Evolutionary conservation across 371 early-diverging fungal genomes (phyloP).

Genomic region (Conidiobolus incongruus): DNA sequence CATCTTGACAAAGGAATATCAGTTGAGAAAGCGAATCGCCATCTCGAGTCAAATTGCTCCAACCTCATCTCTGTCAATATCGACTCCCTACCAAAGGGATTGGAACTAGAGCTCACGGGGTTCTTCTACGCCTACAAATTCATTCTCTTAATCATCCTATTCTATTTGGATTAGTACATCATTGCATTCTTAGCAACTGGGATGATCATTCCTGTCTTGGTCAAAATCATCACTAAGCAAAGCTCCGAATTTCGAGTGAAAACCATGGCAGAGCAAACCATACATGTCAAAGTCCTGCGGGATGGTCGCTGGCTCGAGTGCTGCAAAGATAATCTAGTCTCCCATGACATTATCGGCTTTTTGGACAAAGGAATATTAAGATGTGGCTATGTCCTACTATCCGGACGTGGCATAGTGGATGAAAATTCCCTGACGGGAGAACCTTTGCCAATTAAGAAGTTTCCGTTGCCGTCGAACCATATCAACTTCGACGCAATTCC

Average conservation of each 20-base stretch:
- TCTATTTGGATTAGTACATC: constrained; percentile 53
- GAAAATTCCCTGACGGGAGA: no score
- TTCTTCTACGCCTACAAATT: no score
- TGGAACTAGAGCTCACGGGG: no score
- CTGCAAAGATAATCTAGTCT: constrained; percentile 30
- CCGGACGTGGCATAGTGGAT: no score
- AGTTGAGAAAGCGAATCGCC: constrained; percentile 20
- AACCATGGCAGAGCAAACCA: constrained; percentile 38
- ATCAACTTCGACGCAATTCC: no score
- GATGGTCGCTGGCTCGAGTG: constrained; percentile 24
- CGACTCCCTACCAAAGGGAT: no score
- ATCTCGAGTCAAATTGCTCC: constrained; percentile 36
- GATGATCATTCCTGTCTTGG: constrained; percentile 36
- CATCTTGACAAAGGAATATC: constrained; percentile 23
- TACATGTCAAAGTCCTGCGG: no score
- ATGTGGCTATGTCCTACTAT: no score
- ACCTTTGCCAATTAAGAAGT: no score
- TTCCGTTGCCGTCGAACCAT: no score
- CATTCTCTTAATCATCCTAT: constrained; percentile 47
- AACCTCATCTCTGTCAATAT: constrained; percentile 44
- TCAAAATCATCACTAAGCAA: constrained; percentile 39
- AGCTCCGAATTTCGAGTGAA: constrained; percentile 37
- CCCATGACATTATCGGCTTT: constrained; percentile 17
- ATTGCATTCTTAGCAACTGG: constrained; percentile 48
- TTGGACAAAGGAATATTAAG: constrained; percentile 47